Evolutionary conservation across 2,329 filamentous ascomycete species (phyloP).

Genomic region (Fusarium verrucosum): DNA sequence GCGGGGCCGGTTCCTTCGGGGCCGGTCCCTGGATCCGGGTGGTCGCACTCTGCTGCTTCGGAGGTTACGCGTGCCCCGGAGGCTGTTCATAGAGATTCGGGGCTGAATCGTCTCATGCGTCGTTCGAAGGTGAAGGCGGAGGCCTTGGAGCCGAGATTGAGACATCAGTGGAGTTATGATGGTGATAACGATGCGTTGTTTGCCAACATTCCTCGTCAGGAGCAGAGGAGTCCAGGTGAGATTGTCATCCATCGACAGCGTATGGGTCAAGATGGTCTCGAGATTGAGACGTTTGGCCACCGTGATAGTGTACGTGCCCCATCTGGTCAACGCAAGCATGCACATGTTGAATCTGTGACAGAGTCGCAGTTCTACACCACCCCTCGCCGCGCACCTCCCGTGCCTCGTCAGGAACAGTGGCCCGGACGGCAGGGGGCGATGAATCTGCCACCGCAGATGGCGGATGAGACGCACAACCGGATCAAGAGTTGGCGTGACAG

Average conservation of each 20-base stretch:
- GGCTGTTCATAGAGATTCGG: neutral
- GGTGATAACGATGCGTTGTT: constrained; percentile 29
- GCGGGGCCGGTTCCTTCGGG: neutral
- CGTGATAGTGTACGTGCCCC: neutral
- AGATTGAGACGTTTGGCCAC: neutral
- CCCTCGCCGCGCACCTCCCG: neutral
- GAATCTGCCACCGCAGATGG: neutral
- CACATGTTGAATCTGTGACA: neutral
- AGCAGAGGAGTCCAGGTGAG: constrained; percentile 15
- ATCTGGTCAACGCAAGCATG: neutral
- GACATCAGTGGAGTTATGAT: constrained; percentile 25
- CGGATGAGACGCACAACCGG: neutral
- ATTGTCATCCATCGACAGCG: constrained; percentile 17
- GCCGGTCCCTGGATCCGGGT: constrained; percentile 1
- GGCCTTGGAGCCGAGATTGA: neutral
- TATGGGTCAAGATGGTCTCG: neutral
- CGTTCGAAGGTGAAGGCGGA: neutral
- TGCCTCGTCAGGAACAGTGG: neutral
- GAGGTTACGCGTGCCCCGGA: neutral
- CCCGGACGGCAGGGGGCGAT: neutral
- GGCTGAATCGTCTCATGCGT: neutral
- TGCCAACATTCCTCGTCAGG: constrained; percentile 24
- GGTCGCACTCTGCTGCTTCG: constrained; percentile 9
- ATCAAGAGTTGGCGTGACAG: constrained; percentile 9
- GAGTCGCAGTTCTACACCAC: constrained; percentile 1